Evolutionary conservation across 257 asterid genomes (phyloP).

Genomic region (Mentha longifolia): DNA sequence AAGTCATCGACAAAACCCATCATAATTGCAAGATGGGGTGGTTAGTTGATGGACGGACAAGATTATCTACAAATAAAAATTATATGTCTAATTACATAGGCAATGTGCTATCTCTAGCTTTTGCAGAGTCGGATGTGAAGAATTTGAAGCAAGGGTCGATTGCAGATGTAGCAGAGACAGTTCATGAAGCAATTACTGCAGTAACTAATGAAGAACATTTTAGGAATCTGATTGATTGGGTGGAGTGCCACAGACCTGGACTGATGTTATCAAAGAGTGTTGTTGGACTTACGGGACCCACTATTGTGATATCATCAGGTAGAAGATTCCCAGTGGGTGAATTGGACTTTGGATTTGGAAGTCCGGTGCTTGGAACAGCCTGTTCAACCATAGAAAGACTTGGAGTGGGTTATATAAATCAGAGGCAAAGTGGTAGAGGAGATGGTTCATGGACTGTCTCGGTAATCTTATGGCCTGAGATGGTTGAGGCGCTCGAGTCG

Average conservation of each 20-base stretch:
- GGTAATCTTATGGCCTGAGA: slow-evolving; percentile 61
- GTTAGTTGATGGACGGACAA: slow-evolving; percentile 58
- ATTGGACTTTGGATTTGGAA: slow-evolving; percentile 66
- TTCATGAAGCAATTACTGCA: slow-evolving; percentile 42
- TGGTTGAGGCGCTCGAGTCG: slow-evolving; percentile 59
- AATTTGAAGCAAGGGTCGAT: slow-evolving; percentile 39
- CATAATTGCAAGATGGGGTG: slow-evolving; percentile 58
- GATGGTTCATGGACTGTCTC: slow-evolving; percentile 71
- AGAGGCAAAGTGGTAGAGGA: slow-evolving; percentile 47
- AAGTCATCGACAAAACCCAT: slow-evolving; percentile 36
- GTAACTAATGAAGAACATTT: slow-evolving; percentile 54
- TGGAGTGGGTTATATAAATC: slow-evolving; percentile 71
- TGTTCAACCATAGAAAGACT: slow-evolving; percentile 55
- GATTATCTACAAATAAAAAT: slow-evolving; percentile 31
- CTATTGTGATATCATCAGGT: slow-evolving; percentile 58
- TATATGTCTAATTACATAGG: slow-evolving; percentile 53
- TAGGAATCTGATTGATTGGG: slow-evolving; percentile 63
- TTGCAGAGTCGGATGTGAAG: slow-evolving; percentile 39
- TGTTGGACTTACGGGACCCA: slow-evolving; percentile 49
- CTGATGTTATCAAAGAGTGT: slow-evolving; percentile 56
- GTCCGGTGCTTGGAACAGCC: slow-evolving; percentile 58
- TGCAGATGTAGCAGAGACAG: slow-evolving; percentile 39
- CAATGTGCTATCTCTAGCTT: slow-evolving; percentile 51
- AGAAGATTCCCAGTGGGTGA: slow-evolving; percentile 61
- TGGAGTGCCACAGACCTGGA: slow-evolving; percentile 66